phyloP scores from a whole-genome alignment of 2,329 filamentous ascomycete genomes.

The Dothideomycetidae sp. region DNA sequence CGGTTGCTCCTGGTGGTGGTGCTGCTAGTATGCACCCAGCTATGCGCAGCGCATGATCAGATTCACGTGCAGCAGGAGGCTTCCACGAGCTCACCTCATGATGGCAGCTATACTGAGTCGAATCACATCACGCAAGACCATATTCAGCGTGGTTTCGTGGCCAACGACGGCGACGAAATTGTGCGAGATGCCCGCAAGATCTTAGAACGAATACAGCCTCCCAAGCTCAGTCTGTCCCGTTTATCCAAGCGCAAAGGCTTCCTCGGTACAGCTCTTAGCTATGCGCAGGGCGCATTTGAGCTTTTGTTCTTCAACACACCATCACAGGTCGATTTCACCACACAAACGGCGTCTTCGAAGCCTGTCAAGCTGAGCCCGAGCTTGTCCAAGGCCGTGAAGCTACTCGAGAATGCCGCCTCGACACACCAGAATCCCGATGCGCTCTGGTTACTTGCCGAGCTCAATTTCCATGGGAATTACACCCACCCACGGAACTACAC shows the following conservation, averaged over 20 bases:
- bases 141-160: neutral
- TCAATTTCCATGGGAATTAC: slow-evolving; percentile 95
- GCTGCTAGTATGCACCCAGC: neutral
- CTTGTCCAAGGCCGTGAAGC: slow-evolving; percentile 42
- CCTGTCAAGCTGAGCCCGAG: slow-evolving; percentile 34
- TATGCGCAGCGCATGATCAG: neutral
- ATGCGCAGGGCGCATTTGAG: slow-evolving; percentile 47
- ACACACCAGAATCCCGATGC: slow-evolving; percentile 57
- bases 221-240: slow-evolving; percentile 23
- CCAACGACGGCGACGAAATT: slow-evolving; percentile 22
- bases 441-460: slow-evolving; percentile 74
- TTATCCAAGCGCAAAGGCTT: slow-evolving; percentile 42
- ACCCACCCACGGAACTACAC: slow-evolving; percentile 71
- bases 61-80: too few species aligned
- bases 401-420: slow-evolving; percentile 43
- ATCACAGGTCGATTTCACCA: slow-evolving; percentile 28
- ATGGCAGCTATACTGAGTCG: neutral
- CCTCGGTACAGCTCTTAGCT: slow-evolving; percentile 43
- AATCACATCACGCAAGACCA: neutral
- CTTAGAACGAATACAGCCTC: slow-evolving; percentile 29
- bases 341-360: slow-evolving; percentile 23
- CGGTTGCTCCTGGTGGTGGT: neutral
- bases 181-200: slow-evolving; percentile 27
- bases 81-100: neutral
- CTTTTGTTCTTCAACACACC: slow-evolving; percentile 52